Percentiles rank a stretch among this genome's conserved stretches.
Evolutionary conservation across 306 rosid genomes (phyloP).

Genomic region (Lagenaria siceraria): DNA sequence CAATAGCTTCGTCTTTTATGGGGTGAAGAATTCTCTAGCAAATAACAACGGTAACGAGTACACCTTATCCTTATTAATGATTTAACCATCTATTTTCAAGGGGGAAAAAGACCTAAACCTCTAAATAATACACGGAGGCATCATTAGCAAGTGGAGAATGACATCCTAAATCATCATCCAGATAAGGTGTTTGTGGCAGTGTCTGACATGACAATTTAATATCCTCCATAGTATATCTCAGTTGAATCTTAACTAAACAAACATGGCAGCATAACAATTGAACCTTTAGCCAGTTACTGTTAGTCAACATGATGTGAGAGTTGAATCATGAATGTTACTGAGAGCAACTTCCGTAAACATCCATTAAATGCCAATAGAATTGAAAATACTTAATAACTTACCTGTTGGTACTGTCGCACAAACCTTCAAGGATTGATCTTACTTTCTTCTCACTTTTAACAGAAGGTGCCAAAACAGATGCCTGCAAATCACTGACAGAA

Average conservation of each 20-base stretch:
- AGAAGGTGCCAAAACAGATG: constrained; percentile 74
- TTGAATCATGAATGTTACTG: background rate
- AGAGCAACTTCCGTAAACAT: background rate
- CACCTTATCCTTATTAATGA: no score
- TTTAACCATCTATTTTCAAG: no score
- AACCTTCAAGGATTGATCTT: constrained; percentile 69
- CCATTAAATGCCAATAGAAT: background rate
- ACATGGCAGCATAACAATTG: background rate
- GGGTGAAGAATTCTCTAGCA: background rate
- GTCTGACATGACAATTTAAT: background rate
- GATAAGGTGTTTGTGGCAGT: background rate
- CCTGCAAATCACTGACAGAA: constrained; percentile 36
- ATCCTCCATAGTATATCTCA: background rate
- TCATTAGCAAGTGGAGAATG: background rate
- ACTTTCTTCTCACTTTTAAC: constrained; percentile 73
- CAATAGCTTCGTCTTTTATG: background rate
- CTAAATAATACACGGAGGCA: background rate
- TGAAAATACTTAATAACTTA: constrained; percentile 23
- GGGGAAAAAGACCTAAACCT: background rate
- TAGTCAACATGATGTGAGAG: background rate
- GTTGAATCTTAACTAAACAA: background rate
- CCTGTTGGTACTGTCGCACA: constrained; percentile 71
- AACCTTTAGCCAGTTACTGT: background rate
- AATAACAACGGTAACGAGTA: background rate
- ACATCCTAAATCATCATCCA: background rate